Evolutionary conservation across 2,329 filamentous ascomycete species (phyloP), one percentile per base, ranked within the genome.

Genomic region (Cytospora paraplurivora): DNA sequence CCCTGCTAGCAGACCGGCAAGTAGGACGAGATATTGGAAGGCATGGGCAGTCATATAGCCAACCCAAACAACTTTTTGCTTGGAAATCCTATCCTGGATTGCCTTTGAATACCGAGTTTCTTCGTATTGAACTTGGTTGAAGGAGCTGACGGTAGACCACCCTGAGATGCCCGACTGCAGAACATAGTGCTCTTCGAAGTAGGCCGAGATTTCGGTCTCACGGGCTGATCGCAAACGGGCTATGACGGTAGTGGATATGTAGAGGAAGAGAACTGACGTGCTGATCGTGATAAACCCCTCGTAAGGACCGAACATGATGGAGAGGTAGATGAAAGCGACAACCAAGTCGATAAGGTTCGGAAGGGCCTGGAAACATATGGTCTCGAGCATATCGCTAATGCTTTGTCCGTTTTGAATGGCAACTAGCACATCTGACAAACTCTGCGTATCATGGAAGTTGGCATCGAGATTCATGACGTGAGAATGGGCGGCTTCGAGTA

Each of bases 1-100:
- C 41, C 84, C 85, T 4, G 88, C 88, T 15, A 90, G 80, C 49
- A 92, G 83, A 62, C 90, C 89, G 65, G 82, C 86, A 0, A 88
- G 85, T n/a, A 91, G 80, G 35, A 91, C 82, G 44, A 91, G 71
- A 56, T 83, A 84, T 66, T 86, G 83, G 55, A 84, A 80, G 1
- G 82, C 83, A 56, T 84, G 80, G 0, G 81, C 81, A n/a, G 82
- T 67, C 44, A 82, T 73, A 69, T 82, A 84, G 34, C 78, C 78
- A 47, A 80, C 68, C 62, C 75, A 76, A 13, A 80, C 73, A 11
- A 71, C 71, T 66, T 78, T 76, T 5, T 75, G 74, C 44, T 75
- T 75, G 12, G 69, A 66, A 11, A 79, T 72, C 15, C 77, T 72
- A 13, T 75, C 72, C 49, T 75, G 74, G 54, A 86, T 80, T 11